Conservation (phyloP, 768 basidiomycete genomes). For the Hygrophoropsis aurantiaca region DNA sequence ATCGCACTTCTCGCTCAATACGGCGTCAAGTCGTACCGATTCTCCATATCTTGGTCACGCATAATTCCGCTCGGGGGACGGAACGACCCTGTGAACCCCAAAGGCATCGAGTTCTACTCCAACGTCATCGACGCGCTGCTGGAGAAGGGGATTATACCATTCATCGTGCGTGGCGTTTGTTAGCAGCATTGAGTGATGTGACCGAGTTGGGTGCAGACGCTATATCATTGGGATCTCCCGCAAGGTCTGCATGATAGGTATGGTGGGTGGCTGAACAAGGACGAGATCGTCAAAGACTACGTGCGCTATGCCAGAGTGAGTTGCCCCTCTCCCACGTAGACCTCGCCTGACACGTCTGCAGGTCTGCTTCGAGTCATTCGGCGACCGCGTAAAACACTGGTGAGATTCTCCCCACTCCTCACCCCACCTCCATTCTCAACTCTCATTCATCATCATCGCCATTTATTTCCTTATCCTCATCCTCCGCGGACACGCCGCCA, state of each 20-base stretch:
- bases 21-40: slow-evolving; percentile 72
- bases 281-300: slow-evolving; percentile 68
- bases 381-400: slow-evolving; percentile 78
- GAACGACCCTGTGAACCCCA: slow-evolving; percentile 68
- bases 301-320: slow-evolving; percentile 55
- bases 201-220: slow-evolving; percentile 40
- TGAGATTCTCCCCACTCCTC: slow-evolving; percentile 20
- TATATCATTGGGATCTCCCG: slow-evolving; percentile 82
- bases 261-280: slow-evolving; percentile 73
- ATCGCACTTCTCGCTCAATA: slow-evolving; percentile 59
- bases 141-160: slow-evolving; percentile 61
- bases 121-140: slow-evolving; percentile 68
- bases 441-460: background rate
- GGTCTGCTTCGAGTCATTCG: slow-evolving; percentile 75
- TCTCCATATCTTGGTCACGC: slow-evolving; percentile 75
- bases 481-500: background rate
- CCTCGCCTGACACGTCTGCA: slow-evolving; percentile 16
- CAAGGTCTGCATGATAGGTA: slow-evolving; percentile 73
- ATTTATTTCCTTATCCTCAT: no score
- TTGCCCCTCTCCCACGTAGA: slow-evolving; percentile 11
- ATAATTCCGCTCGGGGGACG: slow-evolving; percentile 74
- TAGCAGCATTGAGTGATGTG: background rate
- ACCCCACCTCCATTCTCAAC: background rate
- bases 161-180: slow-evolving; percentile 48
- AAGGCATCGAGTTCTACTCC: slow-evolving; percentile 70